Conservation (phyloP, 306 rosid species). For the Adenanthera pavonina region DNA sequence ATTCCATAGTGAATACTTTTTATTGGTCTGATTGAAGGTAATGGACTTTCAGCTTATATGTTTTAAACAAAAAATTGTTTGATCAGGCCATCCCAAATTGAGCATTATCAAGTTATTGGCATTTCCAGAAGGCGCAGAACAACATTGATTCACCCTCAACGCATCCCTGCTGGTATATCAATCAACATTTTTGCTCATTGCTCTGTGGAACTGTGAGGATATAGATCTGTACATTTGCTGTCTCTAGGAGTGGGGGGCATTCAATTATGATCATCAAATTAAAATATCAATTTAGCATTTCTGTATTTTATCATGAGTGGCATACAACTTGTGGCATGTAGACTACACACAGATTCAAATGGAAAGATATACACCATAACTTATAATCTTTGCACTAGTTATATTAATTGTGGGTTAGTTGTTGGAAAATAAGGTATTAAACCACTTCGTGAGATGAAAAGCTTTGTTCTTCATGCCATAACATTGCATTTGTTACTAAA, state of each 20-base stretch:
- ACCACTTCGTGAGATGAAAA: not conserved
- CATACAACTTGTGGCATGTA: not conserved
- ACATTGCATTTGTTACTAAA: slow-evolving; percentile 25
- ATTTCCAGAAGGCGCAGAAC: slow-evolving; percentile 19
- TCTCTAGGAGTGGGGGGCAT: not conserved
- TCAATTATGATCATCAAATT: not conserved
- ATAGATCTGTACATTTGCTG: not conserved
- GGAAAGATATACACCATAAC: not conserved
- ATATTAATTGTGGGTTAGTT: not conserved
- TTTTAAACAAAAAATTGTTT: slow-evolving; percentile 48
- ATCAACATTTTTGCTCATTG: not conserved
- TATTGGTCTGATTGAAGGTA: slow-evolving; percentile 48
- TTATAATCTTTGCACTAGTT: not conserved
- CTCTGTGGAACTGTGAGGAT: not conserved
- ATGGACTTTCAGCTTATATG: slow-evolving; percentile 57
- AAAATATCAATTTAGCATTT: not conserved
- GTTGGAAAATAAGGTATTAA: not conserved
- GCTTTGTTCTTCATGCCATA: not conserved
- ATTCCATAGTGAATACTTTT: slow-evolving; percentile 4
- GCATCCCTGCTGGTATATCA: slow-evolving; percentile 44
- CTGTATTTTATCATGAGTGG: not conserved
- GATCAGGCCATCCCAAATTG: slow-evolving; percentile 24
- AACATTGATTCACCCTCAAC: not conserved
- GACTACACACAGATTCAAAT: not conserved
- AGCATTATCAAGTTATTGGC: not conserved